phyloP scores from a whole-genome alignment of 371 early-diverging fungal genomes.

The Actinomortierella wolfii region DNA sequence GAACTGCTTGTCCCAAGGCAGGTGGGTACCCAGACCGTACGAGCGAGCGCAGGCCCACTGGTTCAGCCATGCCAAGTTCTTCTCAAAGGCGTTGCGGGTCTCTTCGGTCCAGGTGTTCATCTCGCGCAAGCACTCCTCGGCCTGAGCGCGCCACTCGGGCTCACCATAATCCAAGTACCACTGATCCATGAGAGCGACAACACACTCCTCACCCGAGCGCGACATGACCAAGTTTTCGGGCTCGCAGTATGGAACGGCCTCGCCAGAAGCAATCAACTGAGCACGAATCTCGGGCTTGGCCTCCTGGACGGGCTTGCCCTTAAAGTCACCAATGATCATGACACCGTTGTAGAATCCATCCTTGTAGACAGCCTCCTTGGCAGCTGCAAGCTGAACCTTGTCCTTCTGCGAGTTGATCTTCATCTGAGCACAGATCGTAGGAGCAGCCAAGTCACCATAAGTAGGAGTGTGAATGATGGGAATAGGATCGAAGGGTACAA shows the following conservation, averaged over 20 bases:
- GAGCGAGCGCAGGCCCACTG: conserved; percentile 99
- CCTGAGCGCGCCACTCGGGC: conserved; percentile 84
- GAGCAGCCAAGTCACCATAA: conserved; percentile 88
- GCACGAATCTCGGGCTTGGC: conserved; percentile 89
- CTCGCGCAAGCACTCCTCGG: conserved; percentile 79
- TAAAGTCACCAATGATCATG: conserved; percentile 84
- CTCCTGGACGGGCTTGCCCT: conserved; percentile 88
- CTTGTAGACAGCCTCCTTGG: conserved; percentile 97
- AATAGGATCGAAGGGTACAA: conserved; percentile 78
- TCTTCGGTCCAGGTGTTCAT: conserved; percentile 90
- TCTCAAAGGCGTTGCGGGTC: conserved; percentile 88
- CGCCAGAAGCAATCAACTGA: conserved; percentile 68
- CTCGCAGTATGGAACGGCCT: conserved; percentile 94
- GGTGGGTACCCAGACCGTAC: conserved; percentile 96
- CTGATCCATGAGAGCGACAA: conserved; percentile 98
- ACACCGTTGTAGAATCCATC: conserved; percentile 96
- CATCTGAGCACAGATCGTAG: conserved; percentile 80
- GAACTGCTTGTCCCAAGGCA: conserved; percentile 98
- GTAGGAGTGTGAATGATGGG: conserved; percentile 89
- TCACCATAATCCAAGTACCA: conserved; percentile 99
- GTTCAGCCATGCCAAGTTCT: conserved; percentile 95
- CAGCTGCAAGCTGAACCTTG: conserved; percentile 84
- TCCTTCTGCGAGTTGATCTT: conserved; percentile 98
- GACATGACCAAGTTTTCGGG: conserved; percentile 97
- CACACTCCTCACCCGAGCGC: conserved; percentile 98